These are phyloP conservation scores for Ceratobasidium sp. DNA, from an alignment of 1,284 basidiomycete species.

Conservation along the genomic window DNA sequence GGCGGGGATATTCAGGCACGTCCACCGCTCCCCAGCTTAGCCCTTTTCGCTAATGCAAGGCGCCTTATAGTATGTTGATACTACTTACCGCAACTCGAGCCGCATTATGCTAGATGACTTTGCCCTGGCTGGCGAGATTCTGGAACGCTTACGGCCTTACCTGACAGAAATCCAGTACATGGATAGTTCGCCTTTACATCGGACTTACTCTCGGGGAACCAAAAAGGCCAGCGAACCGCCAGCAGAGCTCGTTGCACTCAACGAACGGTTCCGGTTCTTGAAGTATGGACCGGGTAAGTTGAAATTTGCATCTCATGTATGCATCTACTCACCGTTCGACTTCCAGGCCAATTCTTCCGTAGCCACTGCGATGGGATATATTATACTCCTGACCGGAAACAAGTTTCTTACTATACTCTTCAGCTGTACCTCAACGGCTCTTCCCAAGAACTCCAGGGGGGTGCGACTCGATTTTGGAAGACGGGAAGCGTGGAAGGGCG, in stretches of 20 bases:
- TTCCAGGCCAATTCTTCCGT: slow-evolving; percentile 44
- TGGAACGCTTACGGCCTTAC: slow-evolving; percentile 37
- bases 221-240: not conserved
- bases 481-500: slow-evolving; percentile 4
- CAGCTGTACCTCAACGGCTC: slow-evolving; percentile 47
- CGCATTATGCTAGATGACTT: slow-evolving; percentile 40
- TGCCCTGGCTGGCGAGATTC: slow-evolving; percentile 36
- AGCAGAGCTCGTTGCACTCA: slow-evolving; percentile 33
- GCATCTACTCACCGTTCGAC: slow-evolving; percentile 22
- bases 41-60: not conserved
- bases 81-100: slow-evolving; percentile 44
- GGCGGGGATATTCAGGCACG: slow-evolving; percentile 14
- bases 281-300: slow-evolving; percentile 44
- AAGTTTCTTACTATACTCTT: slow-evolving; percentile 43
- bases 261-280: slow-evolving; percentile 46
- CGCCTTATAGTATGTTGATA: slow-evolving; percentile 9
- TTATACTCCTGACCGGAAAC: slow-evolving; percentile 44
- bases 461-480: slow-evolving; percentile 44
- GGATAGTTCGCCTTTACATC: slow-evolving; percentile 5
- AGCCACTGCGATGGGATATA: slow-evolving; percentile 45
- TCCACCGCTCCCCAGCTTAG: not conserved
- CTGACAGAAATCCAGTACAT: slow-evolving; percentile 37
- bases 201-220: not conserved
- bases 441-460: slow-evolving; percentile 29
- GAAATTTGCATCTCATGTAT: not conserved